Conservation (phyloP, 2,329 filamentous ascomycete species). For the Dendryphion nanum region DNA sequence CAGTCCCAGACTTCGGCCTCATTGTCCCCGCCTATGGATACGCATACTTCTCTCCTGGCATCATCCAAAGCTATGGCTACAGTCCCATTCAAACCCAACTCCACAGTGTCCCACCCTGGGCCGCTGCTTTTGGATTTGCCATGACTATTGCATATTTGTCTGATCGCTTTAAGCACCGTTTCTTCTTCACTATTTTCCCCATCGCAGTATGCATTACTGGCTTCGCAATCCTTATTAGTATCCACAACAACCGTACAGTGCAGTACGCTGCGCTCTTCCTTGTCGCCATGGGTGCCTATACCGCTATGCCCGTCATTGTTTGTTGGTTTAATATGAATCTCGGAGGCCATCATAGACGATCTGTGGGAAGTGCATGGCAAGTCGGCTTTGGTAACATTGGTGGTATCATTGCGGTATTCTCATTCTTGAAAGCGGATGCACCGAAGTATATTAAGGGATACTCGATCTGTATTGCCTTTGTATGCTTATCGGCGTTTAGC, state of each 20-base stretch:
- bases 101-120: slow-evolving; percentile 60
- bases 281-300: slow-evolving; percentile 75
- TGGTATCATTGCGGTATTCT: slow-evolving; percentile 53
- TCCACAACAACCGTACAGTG: slow-evolving; percentile 65
- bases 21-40: slow-evolving; percentile 42
- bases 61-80: slow-evolving; percentile 52
- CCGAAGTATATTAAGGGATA: slow-evolving; percentile 72
- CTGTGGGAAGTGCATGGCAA: slow-evolving; percentile 51
- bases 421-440: slow-evolving; percentile 57
- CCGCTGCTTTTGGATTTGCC: slow-evolving; percentile 73
- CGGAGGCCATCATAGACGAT: slow-evolving; percentile 50
- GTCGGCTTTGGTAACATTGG: slow-evolving; percentile 51
- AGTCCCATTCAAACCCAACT: slow-evolving; percentile 54
- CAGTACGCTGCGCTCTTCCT: slow-evolving; percentile 83
- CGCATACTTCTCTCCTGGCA: slow-evolving; percentile 49
- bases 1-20: slow-evolving; percentile 52
- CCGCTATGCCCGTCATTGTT: slow-evolving; percentile 80
- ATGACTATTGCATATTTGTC: slow-evolving; percentile 72
- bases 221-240: slow-evolving; percentile 70
- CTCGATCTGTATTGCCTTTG: slow-evolving; percentile 72
- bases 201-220: slow-evolving; percentile 70
- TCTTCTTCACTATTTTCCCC: slow-evolving; percentile 67
- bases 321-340: slow-evolving; percentile 59
- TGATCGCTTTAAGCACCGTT: slow-evolving; percentile 71
- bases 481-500: slow-evolving; percentile 62